phyloP scores from a whole-genome alignment of 1,284 basidiomycete genomes.

The Apiotrichum sp. region DNA sequence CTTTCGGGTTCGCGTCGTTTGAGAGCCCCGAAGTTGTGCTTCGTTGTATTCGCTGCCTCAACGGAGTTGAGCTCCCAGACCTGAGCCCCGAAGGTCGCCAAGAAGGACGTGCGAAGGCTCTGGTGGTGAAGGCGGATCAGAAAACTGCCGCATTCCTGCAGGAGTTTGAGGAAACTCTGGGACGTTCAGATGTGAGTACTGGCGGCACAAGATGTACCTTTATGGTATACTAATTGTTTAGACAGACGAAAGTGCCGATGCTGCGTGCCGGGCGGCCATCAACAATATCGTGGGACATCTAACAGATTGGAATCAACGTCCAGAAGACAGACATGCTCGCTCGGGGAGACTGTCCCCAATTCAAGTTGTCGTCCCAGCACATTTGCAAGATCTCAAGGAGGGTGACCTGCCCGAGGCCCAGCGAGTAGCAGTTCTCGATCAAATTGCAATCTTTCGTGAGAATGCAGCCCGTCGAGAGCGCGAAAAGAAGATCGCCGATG shows the following conservation, averaged over 20 bases:
- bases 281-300: conserved; percentile 41
- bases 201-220: background rate
- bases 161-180: conserved; percentile 69
- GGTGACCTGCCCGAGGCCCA: conserved; percentile 93
- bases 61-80: conserved; percentile 77
- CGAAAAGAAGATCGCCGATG: conserved; percentile 69
- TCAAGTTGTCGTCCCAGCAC: conserved; percentile 72
- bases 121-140: conserved; percentile 89
- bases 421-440: conserved; percentile 83
- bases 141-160: conserved; percentile 82
- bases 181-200: conserved; percentile 65
- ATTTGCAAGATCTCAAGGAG: conserved; percentile 89
- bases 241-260: conserved; percentile 46
- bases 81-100: conserved; percentile 53
- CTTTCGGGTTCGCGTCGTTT: conserved; percentile 90
- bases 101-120: conserved; percentile 75
- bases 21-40: conserved; percentile 83
- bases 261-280: conserved; percentile 37
- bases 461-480: conserved; percentile 76
- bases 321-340: background rate
- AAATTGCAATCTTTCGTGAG: conserved; percentile 89
- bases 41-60: conserved; percentile 70
- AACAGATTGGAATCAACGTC: conserved; percentile 37
- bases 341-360: conserved; percentile 28
- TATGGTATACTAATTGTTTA: conserved; percentile 10